A percentile compares a stretch with the other conserved stretches of the same genome.
Evolutionary conservation across 305 asterid genomes (phyloP).

Genomic region (Caryopteris hybrid): DNA sequence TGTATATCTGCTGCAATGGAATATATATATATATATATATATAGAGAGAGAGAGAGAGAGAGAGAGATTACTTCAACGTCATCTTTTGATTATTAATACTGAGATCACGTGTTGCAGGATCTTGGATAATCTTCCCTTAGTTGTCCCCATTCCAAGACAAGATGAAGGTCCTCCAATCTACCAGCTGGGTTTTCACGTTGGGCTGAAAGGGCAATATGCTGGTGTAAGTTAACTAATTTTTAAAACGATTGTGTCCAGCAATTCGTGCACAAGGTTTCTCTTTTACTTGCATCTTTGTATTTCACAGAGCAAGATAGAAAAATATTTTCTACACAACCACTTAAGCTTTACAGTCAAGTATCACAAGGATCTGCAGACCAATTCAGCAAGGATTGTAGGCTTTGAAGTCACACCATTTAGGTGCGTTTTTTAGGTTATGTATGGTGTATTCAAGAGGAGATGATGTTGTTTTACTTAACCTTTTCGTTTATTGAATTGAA

Average conservation of each 20-base stretch:
- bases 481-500: neutral
- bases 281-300: constrained; percentile 4
- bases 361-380: constrained; percentile 51
- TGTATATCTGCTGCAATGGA: constrained; percentile 16
- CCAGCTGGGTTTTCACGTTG: constrained; percentile 57
- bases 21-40: neutral
- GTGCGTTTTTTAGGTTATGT: constrained; percentile 34
- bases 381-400: constrained; percentile 59
- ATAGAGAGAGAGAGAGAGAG: neutral
- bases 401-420: constrained; percentile 66
- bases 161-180: constrained; percentile 56
- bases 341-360: constrained; percentile 50
- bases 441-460: neutral
- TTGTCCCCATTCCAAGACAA: constrained; percentile 52
- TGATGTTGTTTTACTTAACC: neutral
- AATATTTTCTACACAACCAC: constrained; percentile 57
- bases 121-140: constrained; percentile 72
- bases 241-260: neutral
- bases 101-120: constrained; percentile 39
- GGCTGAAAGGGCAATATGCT: constrained; percentile 56
- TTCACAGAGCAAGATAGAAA: constrained; percentile 44
- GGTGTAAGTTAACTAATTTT: constrained; percentile 41
- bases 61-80: neutral
- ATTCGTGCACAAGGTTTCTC: constrained; percentile 3
- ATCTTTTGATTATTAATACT: neutral